A percentile compares a stretch with the other conserved stretches of the same genome.
Evolutionary conservation across 441 rosid species (phyloP).

Genomic region (Geranium incanum): DNA sequence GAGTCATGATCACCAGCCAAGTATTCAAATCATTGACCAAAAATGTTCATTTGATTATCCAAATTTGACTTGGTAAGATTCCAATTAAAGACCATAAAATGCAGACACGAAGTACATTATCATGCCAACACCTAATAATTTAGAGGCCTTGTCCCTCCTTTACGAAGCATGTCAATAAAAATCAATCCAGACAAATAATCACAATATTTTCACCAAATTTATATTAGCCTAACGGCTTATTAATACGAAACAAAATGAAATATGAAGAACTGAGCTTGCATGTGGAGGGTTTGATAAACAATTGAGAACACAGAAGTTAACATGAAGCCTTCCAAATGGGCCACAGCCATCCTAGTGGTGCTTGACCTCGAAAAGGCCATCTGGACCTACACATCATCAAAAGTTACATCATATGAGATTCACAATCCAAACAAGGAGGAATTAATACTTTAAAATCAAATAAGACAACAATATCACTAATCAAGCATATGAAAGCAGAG

Average conservation of each 20-base stretch:
- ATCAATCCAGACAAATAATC: neutral
- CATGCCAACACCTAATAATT: too few relatives aligned
- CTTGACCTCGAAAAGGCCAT: conserved; percentile 74
- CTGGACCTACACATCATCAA: conserved; percentile 58
- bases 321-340: neutral
- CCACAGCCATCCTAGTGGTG: conserved; percentile 38
- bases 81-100: too few relatives aligned
- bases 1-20: too few relatives aligned
- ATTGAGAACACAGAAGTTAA: neutral
- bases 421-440: neutral
- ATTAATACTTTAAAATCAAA: too few relatives aligned
- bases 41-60: too few relatives aligned
- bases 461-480: too few relatives aligned
- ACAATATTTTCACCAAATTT: neutral
- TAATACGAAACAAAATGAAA: neutral
- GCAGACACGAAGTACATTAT: too few relatives aligned
- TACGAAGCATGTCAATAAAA: neutral
- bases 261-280: neutral
- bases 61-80: too few relatives aligned
- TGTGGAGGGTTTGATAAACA: neutral
- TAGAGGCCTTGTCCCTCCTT: too few relatives aligned
- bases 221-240: neutral
- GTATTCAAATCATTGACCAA: too few relatives aligned
- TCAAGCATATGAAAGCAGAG: too few relatives aligned
- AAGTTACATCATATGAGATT: neutral